phyloP scores from a whole-genome alignment of 2,329 filamentous ascomycete genomes.

The Ophidiomyces ophidiicola region DNA sequence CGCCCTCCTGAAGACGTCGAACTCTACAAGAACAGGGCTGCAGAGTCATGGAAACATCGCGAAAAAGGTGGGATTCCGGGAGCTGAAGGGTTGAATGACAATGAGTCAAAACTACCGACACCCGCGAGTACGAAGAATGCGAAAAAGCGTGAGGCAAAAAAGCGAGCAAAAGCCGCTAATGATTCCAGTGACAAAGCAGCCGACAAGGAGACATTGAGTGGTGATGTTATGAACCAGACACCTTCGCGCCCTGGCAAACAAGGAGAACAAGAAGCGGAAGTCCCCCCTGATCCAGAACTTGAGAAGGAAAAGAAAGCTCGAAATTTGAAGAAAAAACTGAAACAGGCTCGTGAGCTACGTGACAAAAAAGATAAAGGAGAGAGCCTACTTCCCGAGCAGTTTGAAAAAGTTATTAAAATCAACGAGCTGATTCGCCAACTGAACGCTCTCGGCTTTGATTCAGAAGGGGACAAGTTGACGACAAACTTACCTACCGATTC shows the following conservation, averaged over 20 bases:
- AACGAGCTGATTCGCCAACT: constrained; percentile 84
- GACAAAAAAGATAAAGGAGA: constrained; percentile 84
- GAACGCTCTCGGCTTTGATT: constrained; percentile 70
- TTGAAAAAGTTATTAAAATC: constrained; percentile 96
- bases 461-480: constrained; percentile 54
- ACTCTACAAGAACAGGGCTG: constrained; percentile 85
- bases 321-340: constrained; percentile 85
- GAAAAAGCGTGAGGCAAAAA: constrained; percentile 58
- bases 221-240: constrained; percentile 14
- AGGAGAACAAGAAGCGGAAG: constrained; percentile 13
- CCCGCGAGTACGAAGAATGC: constrained; percentile 67
- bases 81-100: constrained; percentile 44
- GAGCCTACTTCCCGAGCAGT: constrained; percentile 76
- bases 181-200: no score
- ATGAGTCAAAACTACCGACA: constrained; percentile 39
- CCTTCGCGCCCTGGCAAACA: constrained; percentile 24
- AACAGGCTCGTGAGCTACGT: constrained; percentile 81
- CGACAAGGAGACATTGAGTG: constrained; percentile 15
- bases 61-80: constrained; percentile 62
- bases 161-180: constrained; percentile 42
- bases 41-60: constrained; percentile 70
- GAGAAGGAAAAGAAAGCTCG: constrained; percentile 89
- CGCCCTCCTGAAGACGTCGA: constrained; percentile 90
- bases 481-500: not conserved
- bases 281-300: constrained; percentile 49